These are phyloP conservation scores for Entomortierella beljakovae DNA, from an alignment of 192 early-diverging fungal species.

Conservation along the genomic window DNA sequence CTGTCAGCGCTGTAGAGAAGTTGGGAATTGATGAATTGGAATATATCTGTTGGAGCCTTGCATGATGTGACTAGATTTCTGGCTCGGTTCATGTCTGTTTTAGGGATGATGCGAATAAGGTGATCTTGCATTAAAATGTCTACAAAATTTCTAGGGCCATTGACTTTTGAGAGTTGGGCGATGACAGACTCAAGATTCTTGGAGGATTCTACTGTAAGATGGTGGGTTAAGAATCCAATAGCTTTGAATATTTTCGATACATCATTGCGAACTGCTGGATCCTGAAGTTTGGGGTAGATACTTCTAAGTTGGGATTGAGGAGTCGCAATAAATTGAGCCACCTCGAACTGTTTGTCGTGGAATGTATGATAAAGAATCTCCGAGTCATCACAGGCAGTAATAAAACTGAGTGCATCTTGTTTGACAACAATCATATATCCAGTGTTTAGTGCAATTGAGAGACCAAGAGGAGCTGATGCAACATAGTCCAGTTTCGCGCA, in stretches of 20 bases:
- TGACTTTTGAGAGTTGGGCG: constrained; percentile 7
- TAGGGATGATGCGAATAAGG: constrained; percentile 24
- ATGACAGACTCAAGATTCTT: constrained; percentile 33
- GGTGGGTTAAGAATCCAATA: constrained; percentile 22
- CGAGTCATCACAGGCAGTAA: constrained; percentile 50
- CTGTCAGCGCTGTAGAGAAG: constrained; percentile 19
- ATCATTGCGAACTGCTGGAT: constrained; percentile 24
- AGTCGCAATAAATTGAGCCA: constrained; percentile 33
- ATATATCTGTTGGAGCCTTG: constrained; percentile 17
- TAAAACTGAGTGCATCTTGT: constrained; percentile 40
- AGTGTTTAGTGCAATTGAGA: constrained; percentile 36
- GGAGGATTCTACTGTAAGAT: constrained; percentile 9
- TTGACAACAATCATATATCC: constrained; percentile 47
- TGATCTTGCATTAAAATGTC: constrained; percentile 26
- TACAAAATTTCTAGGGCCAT: constrained; percentile 37
- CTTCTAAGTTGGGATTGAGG: constrained; percentile 41
- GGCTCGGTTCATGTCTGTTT: constrained; percentile 46
- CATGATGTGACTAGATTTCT: constrained; percentile 32
- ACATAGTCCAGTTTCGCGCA: constrained; percentile 51
- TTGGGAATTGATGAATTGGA: constrained; percentile 18
- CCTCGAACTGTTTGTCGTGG: constrained; percentile 42
- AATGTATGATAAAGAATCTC: constrained; percentile 50
- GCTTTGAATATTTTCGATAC: constrained; percentile 36
- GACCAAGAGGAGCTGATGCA: constrained; percentile 22
- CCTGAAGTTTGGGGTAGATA: constrained; percentile 39